Evolutionary conservation across 2,329 filamentous ascomycete species (phyloP), one percentile per base, ranked within the genome.

Genomic region (Cercospora sp.): DNA sequence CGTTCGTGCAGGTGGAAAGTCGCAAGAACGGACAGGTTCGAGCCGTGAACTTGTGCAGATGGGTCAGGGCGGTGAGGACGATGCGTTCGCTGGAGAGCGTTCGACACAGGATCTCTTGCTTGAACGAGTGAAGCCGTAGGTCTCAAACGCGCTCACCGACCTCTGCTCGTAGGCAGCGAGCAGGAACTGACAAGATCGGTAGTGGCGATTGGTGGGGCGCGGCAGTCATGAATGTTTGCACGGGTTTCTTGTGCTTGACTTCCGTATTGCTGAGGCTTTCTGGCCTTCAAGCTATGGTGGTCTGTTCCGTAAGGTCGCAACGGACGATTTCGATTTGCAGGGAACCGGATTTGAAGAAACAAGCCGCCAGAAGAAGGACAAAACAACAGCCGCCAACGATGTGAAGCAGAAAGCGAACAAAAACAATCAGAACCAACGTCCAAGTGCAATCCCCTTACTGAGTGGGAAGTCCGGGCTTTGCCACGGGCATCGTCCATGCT

Each of bases 331-430:
- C 45, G 45, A 51, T 10, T 23, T 51, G 20, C 45, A 51, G 20
- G 45, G 18, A 51, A 51, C 9, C 45, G 12, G 45, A 51, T 51
- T 20, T 23, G 45, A 51, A 51, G 45, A 51, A 51, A 23, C 18
- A 23, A 26, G 45, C 45, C 45, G 45, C 45, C 45, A 51, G 45
- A 23, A 13, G 45, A 51, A 51, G 45, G 12, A 64, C 63, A 69
- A 62, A 69, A 68, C 67, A 63, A 69, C 63, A 69, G 64, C 70
- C 69, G 60, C 68, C 68, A 57, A 62, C 63, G 68, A 67, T 42
- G 61, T 64, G 63, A 67, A 70, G 63, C 57, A 28, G 67, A 65
- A 64, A 72, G 64, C 39, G 67, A 65, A 65, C 66, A 60, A 60
- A 48, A 69, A 64, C 69, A 71, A 67, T 16, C 26, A 30, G 53